Base-by-base conservation (phyloP, 2,329 filamentous ascomycete species). In the Aspergillus sojae region DNA sequence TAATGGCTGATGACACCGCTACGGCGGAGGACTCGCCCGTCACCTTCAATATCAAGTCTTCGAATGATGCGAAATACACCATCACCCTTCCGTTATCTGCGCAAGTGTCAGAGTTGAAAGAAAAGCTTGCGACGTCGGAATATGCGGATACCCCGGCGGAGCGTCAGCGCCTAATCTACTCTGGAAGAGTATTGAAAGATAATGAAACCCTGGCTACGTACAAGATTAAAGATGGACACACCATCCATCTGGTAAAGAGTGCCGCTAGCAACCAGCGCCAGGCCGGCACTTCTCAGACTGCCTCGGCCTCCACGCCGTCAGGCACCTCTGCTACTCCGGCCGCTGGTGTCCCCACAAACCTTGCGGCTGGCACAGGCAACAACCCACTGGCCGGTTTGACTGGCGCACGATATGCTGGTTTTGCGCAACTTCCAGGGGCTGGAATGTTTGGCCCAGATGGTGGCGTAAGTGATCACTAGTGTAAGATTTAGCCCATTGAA, bases 31-130 rank as follows among this genome's bases (percentile, higher is more conserved):
- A 94, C 74, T 82, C 89, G 73, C 89, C 94, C 73, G 83, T 99
- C 81, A 96, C 92, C 78, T 98, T 99, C 87, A 95, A 93, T 82
- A 90, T 99, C 80, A 99, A 98, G 84, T 92, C 92, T n/a, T 94
- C 93, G n/a, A 91, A 89, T 72, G 94, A 97, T 76, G 89, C 87
- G 77, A 93, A 91, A 78, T 94, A 93, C 75, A 89, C 87, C 58
- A 83, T 99, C 76, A 96, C 93, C 62, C 89, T 98, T 74, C 80
- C 91, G 62, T 86, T 91, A 68, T 86, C 88, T 41, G 92, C 90
- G 56, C 91, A 90, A 9, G 90, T 98, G 50, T 84, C 87, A 62
- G 93, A 97, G 65, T 86, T 99, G 71, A 99, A 99, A 85, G 87
- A 86, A 66, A 97, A 94, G 83, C 89, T 99, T 45, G 88, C 94